Evolutionary conservation across 2,329 filamentous ascomycete genomes (phyloP).

Genomic region (Cercospora canescens): DNA sequence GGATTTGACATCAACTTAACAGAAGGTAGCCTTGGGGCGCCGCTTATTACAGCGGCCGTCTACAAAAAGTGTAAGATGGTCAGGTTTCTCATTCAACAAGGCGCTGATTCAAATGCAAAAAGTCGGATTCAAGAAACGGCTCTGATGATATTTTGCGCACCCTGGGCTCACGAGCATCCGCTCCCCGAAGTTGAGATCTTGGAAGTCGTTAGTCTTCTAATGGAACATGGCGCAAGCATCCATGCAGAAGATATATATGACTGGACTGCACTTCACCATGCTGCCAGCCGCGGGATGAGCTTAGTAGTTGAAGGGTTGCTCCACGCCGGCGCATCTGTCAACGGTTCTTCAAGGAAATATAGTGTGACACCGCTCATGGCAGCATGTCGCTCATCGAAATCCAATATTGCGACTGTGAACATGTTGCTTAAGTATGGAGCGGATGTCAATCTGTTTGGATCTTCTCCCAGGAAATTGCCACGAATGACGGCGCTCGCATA

Average conservation of each 20-base stretch:
- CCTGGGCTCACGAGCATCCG: too few species aligned
- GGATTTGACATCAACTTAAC: not conserved
- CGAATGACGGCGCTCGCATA: not conserved
- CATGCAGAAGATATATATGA: not conserved
- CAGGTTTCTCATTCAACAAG: not conserved
- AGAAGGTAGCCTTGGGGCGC: not conserved
- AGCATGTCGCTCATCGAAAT: fast-evolving
- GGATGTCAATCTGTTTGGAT: not conserved
- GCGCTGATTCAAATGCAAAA: not conserved
- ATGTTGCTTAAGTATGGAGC: not conserved
- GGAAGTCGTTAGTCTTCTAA: not conserved
- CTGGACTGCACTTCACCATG: not conserved
- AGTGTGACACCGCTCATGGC: not conserved
- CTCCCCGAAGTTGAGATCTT: not conserved
- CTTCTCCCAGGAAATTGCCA: too few species aligned
- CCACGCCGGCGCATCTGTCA: not conserved
- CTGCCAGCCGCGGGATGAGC: not conserved
- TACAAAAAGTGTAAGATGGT: not conserved
- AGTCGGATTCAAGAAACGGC: not conserved
- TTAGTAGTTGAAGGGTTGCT: not conserved
- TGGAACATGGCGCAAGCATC: not conserved
- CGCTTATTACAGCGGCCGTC: not conserved
- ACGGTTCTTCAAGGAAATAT: not conserved
- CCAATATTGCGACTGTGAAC: not conserved
- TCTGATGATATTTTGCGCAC: too few species aligned